Percentiles rank a stretch among this genome's conserved stretches.
Evolutionary conservation across 805 yeast species (phyloP).

Genomic region (Candida boleticola): DNA sequence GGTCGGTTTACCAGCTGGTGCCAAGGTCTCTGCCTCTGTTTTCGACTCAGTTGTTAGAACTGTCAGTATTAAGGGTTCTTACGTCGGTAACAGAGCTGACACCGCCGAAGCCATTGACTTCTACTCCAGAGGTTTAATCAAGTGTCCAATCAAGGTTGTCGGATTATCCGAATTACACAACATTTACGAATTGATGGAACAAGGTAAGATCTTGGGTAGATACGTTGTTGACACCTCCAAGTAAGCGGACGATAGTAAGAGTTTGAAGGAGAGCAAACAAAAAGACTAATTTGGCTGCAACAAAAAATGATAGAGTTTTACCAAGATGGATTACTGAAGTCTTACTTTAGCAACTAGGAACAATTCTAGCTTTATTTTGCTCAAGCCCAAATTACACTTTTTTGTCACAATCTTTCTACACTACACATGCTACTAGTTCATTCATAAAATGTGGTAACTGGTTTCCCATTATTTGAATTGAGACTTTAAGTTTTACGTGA

Average conservation of each 20-base stretch:
- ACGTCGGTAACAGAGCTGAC: slow-evolving; percentile 48
- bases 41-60: slow-evolving; percentile 42
- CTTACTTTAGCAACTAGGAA: no score
- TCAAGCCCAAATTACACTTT: no score
- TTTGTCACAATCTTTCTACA: no score
- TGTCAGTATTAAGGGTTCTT: slow-evolving; percentile 39
- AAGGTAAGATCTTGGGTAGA: slow-evolving; percentile 43
- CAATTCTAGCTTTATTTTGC: no score
- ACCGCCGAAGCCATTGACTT: slow-evolving; percentile 45
- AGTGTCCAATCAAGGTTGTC: slow-evolving; percentile 40
- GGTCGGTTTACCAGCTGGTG: slow-evolving; percentile 47
- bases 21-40: slow-evolving; percentile 38
- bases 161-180: slow-evolving; percentile 40
- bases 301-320: background rate
- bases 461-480: background rate
- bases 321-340: no score
- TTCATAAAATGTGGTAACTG: background rate
- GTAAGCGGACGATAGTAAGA: no score
- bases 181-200: slow-evolving; percentile 39
- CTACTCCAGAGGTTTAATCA: slow-evolving; percentile 42
- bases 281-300: background rate
- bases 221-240: slow-evolving; percentile 43
- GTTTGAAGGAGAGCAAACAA: no score
- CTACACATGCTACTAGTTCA: no score
- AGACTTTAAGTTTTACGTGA: background rate